Conservation (phyloP, 768 basidiomycete species). For the Gelatoporia subvermispora region DNA sequence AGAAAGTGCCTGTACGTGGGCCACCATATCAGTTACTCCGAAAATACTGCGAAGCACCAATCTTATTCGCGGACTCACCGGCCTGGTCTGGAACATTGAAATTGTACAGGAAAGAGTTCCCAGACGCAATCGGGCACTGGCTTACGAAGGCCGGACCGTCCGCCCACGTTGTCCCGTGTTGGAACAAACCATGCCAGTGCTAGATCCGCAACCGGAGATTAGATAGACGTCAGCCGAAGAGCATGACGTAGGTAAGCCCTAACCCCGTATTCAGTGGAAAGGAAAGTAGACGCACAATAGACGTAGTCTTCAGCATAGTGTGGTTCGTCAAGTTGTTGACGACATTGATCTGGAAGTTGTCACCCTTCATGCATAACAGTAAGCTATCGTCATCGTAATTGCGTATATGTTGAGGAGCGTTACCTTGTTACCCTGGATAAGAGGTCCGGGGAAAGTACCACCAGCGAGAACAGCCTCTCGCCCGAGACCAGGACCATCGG, state of each 20-base stretch:
- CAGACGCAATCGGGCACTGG: constrained; percentile 31
- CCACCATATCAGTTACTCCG: not conserved
- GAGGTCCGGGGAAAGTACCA: constrained; percentile 18
- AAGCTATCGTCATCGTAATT: not conserved
- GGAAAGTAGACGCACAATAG: constrained; percentile 12
- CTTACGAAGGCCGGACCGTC: constrained; percentile 47
- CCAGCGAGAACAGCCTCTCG: constrained; percentile 17
- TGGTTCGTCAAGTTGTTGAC: constrained; percentile 16
- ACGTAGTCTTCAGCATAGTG: constrained; percentile 15
- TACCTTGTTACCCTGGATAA: constrained; percentile 20
- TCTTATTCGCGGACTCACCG: constrained; percentile 7
- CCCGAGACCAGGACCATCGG: constrained; percentile 24
- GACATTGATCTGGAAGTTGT: constrained; percentile 20
- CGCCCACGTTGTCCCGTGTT: constrained; percentile 37
- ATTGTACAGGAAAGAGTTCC: constrained; percentile 37
- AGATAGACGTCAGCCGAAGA: not conserved
- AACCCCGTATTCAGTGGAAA: not conserved
- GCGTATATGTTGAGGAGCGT: not conserved
- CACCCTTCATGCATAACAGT: constrained; percentile 9
- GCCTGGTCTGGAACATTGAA: constrained; percentile 26
- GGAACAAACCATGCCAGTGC: constrained; percentile 48
- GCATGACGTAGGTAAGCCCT: not conserved
- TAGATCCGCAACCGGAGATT: not conserved
- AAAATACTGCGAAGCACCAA: not conserved
- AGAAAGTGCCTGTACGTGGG: constrained; percentile 20